These are phyloP conservation scores for Phytophthora ohioensis DNA, from an alignment of 352 stramenopile genomes.

Conservation along the genomic window DNA sequence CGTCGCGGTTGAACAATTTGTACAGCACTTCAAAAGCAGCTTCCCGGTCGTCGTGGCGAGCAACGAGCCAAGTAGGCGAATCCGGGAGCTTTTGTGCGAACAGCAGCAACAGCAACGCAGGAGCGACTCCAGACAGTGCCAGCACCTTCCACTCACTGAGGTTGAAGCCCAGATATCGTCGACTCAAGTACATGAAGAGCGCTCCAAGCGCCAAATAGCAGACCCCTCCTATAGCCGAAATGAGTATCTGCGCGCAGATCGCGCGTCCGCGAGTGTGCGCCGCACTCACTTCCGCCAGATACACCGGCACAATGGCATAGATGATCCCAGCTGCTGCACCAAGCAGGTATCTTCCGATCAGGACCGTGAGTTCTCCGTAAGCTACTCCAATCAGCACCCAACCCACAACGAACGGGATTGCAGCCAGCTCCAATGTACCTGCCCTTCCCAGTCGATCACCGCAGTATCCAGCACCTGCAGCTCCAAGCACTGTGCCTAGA, in stretches of 20 bases:
- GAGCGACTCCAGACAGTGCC: constrained; percentile 58
- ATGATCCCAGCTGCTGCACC: constrained; percentile 66
- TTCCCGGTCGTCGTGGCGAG: constrained; percentile 74
- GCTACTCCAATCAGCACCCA: constrained; percentile 76
- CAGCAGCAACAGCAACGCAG: constrained; percentile 62
- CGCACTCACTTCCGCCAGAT: constrained; percentile 77
- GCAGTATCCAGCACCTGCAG: constrained; percentile 61
- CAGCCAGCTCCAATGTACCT: constrained; percentile 75
- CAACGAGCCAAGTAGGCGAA: constrained; percentile 83
- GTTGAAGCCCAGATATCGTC: constrained; percentile 76
- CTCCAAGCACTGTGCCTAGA: constrained; percentile 70
- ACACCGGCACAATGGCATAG: constrained; percentile 69
- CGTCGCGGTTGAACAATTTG: constrained; percentile 59
- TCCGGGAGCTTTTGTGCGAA: constrained; percentile 76
- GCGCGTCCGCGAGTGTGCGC: constrained; percentile 67
- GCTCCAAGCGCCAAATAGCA: constrained; percentile 65
- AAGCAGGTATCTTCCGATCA: constrained; percentile 73
- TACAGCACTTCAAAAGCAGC: constrained; percentile 70
- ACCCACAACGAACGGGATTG: constrained; percentile 76
- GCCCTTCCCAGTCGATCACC: constrained; percentile 72
- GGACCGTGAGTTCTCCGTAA: constrained; percentile 71
- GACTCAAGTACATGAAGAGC: constrained; percentile 72
- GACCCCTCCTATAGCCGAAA: constrained; percentile 49
- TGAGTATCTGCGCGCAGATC: constrained; percentile 50
- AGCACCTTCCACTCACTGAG: constrained; percentile 85